Evolutionary conservation across 371 early-diverging fungal species (phyloP).

Genomic region (Mucor ambiguus): DNA sequence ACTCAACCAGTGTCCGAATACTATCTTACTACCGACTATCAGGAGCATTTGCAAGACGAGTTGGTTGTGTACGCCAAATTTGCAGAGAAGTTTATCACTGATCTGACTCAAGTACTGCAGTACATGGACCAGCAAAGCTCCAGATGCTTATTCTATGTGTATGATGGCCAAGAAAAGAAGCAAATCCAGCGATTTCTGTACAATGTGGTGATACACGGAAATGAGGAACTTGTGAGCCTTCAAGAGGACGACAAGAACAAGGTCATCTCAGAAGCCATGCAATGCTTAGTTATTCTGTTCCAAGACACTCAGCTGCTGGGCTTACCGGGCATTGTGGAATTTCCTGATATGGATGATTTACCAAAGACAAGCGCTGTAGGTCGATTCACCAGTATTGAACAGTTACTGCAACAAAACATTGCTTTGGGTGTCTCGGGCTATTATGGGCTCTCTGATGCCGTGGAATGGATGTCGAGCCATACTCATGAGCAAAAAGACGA

Average conservation of each 20-base stretch:
- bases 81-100: constrained; percentile 15
- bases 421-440: constrained; percentile 41
- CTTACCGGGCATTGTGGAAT: constrained; percentile 11
- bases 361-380: constrained; percentile 11
- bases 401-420: constrained; percentile 35
- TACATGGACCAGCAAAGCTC: constrained; percentile 15
- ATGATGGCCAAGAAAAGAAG: constrained; percentile 19
- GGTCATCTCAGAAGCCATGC: constrained; percentile 22
- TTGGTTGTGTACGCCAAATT: constrained; percentile 9
- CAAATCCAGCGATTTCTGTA: constrained; percentile 26
- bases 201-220: constrained; percentile 20
- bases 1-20: background rate
- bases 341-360: constrained; percentile 16
- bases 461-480: constrained; percentile 24
- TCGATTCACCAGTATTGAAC: constrained; percentile 30
- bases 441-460: constrained; percentile 30
- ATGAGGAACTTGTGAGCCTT: background rate
- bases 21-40: background rate
- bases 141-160: constrained; percentile 32
- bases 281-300: constrained; percentile 36
- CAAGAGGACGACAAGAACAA: background rate
- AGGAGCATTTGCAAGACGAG: background rate
- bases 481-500: background rate
- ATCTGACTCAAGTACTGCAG: constrained; percentile 10
- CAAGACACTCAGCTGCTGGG: constrained; percentile 35